Percentiles rank a stretch among this genome's conserved stretches.
phyloP scores from a whole-genome alignment of 2,329 filamentous ascomycete species.

The Penicillium sclerotigenum region DNA sequence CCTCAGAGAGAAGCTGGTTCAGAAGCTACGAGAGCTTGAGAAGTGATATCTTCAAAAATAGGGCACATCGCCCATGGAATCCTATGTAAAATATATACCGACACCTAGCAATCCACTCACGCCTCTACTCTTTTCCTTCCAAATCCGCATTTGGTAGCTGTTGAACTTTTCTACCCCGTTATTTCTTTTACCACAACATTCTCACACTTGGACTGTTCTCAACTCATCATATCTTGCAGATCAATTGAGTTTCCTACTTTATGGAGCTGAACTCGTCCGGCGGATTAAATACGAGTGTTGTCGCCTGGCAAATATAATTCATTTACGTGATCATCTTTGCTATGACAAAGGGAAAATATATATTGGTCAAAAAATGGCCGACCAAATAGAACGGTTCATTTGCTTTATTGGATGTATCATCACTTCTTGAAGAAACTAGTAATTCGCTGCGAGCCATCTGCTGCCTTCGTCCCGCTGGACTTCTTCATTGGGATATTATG shows the following conservation, averaged over 20 bases:
- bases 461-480: slow-evolving; percentile 40
- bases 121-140: background rate
- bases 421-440: slow-evolving; percentile 49
- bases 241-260: background rate
- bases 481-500: slow-evolving; percentile 52
- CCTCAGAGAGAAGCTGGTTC: slow-evolving; percentile 49
- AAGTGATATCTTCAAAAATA: background rate
- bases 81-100: background rate
- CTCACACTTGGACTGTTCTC: background rate
- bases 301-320: background rate
- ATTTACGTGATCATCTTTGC: background rate
- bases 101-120: background rate
- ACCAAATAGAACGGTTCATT: background rate
- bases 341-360: background rate
- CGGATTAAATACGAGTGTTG: background rate
- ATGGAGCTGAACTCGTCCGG: background rate
- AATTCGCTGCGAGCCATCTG: slow-evolving; percentile 52
- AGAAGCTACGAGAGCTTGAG: slow-evolving; percentile 43
- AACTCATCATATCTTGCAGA: background rate
- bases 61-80: background rate
- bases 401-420: background rate
- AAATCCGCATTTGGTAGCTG: background rate
- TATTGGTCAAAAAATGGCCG: background rate
- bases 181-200: background rate
- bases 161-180: too few relatives aligned